phyloP scores from a whole-genome alignment of 805 yeast genomes.

The Metschnikowia shivogae region DNA sequence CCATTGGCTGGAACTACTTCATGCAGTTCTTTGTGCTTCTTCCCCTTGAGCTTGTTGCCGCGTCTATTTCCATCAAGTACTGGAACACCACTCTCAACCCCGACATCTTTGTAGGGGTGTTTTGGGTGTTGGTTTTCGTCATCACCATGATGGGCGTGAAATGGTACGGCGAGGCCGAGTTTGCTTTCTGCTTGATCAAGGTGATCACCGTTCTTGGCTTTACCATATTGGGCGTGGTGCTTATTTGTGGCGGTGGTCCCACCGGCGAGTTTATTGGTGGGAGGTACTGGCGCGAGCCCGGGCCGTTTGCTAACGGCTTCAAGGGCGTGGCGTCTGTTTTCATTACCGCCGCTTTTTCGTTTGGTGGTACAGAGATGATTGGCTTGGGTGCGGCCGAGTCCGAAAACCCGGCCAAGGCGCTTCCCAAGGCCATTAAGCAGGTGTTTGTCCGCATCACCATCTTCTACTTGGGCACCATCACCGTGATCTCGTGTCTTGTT shows the following conservation, averaged over 20 bases:
- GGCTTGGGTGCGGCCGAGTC: conserved; percentile 69
- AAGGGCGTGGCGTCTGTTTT: conserved; percentile 61
- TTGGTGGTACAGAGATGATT: conserved; percentile 63
- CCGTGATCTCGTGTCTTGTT: conserved; percentile 38
- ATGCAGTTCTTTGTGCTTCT: conserved; percentile 35
- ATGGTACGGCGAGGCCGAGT: conserved; percentile 71
- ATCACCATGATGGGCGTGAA: conserved; percentile 59
- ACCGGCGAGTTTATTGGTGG: conserved; percentile 58
- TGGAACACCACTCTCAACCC: conserved; percentile 45
- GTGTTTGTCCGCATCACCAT: conserved; percentile 61
- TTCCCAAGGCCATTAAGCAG: conserved; percentile 62
- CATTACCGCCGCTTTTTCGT: conserved; percentile 60
- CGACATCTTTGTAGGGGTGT: conserved; percentile 55
- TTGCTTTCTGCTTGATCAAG: conserved; percentile 50
- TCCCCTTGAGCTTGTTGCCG: conserved; percentile 36
- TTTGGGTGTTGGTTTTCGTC: conserved; percentile 45
- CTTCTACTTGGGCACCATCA: conserved; percentile 48
- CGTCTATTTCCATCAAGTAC: conserved; percentile 38
- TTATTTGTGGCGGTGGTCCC: conserved; percentile 56
- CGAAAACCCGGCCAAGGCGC: conserved; percentile 53
- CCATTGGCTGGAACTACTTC: conserved; percentile 33
- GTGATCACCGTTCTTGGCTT: conserved; percentile 58
- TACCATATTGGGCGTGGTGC: conserved; percentile 49
- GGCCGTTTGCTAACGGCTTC: conserved; percentile 53
- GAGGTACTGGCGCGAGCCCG: conserved; percentile 55